Base-by-base conservation (phyloP, 768 basidiomycete species). In the Postia placenta region DNA sequence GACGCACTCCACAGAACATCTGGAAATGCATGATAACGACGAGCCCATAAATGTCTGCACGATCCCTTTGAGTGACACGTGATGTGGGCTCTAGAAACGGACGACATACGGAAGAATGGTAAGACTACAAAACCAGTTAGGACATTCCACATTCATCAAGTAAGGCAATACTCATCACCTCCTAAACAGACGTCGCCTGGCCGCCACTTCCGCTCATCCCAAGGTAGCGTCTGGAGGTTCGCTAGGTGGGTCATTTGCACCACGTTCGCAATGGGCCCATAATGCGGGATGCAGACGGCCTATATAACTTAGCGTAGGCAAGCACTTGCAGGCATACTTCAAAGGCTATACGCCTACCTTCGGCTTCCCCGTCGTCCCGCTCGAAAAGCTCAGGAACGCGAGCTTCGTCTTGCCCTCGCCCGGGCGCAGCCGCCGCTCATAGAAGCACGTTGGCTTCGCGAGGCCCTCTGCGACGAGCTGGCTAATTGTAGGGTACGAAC, bases 301-400 rank as follows among this genome's bases (percentile, higher is more conserved):
- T 58, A 74, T 75, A 15, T 22, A 27, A 2, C 12, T 12, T 67
- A 69, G 11, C 9, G 77, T 79, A 11, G 79, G 81, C 79, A n/a
- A n/a, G n/a, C n/a, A n/a, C n/a, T n/a, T n/a, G n/a, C n/a, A n/a
- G n/a, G n/a, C n/a, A n/a, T n/a, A n/a, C n/a, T n/a, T n/a, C n/a
- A n/a, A n/a, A n/a, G n/a, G n/a, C n/a, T n/a, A n/a, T n/a, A n/a
- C n/a, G 38, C 20, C 27, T 45, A 79, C 81, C 76, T 88, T 85
- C 0, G 87, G 86, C 51, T 69, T 77, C 0, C 87, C 86, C 2
- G 87, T 89, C 0, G 86, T 89, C 20, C 83, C 83, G 19, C 85
- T 86, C 0, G 85, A 87, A 59, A 87, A 87, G 59, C 74, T 80
- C 23, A 87, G 65, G 52, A 87, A 79, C 0, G 87, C 86, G 12